phyloP scores from a whole-genome alignment of 78 protist species.

The Acrasis kona region DNA sequence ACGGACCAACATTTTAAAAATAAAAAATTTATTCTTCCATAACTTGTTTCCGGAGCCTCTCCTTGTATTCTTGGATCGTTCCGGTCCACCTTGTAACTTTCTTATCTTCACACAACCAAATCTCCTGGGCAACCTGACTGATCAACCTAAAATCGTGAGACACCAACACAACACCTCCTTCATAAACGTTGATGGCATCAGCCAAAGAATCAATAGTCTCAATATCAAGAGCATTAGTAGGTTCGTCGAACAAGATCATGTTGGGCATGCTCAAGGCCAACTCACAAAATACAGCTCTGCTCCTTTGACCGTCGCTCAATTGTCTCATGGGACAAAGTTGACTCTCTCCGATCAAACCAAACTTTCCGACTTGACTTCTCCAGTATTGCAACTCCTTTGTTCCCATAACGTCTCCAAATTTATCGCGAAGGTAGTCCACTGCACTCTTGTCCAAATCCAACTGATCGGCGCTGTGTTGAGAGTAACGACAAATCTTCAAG shows the following conservation, averaged over 20 bases:
- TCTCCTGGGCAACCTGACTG: conserved; percentile 12
- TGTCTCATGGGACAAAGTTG: conserved; percentile 3
- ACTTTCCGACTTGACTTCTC: conserved; percentile 4
- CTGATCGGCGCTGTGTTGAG: conserved; percentile 84
- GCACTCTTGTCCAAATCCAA: conserved; percentile 57
- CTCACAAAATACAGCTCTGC: neutral
- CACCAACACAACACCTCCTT: conserved; percentile 78
- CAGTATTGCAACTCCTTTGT: neutral
- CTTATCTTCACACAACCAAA: conserved; percentile 50
- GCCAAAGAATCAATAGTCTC: conserved; percentile 48
- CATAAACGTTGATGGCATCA: conserved; percentile 59
- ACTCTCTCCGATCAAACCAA: neutral
- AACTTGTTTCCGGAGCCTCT: neutral
- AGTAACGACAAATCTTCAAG: conserved; percentile 62
- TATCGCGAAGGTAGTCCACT: conserved; percentile 21
- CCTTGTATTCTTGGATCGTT: conserved; percentile 23
- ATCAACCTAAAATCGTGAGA: conserved; percentile 71
- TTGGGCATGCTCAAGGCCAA: conserved; percentile 8
- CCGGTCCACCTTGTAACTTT: conserved; percentile 13
- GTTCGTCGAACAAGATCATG: conserved; percentile 85
- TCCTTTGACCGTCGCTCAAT: conserved; percentile 36
- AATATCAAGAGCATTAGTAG: conserved; percentile 78
- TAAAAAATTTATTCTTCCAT: too few species aligned
- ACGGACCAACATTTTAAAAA: too few species aligned
- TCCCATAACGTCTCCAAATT: neutral